Conservation (phyloP, 129 eudicot species). For the Saussurea involucrata region DNA sequence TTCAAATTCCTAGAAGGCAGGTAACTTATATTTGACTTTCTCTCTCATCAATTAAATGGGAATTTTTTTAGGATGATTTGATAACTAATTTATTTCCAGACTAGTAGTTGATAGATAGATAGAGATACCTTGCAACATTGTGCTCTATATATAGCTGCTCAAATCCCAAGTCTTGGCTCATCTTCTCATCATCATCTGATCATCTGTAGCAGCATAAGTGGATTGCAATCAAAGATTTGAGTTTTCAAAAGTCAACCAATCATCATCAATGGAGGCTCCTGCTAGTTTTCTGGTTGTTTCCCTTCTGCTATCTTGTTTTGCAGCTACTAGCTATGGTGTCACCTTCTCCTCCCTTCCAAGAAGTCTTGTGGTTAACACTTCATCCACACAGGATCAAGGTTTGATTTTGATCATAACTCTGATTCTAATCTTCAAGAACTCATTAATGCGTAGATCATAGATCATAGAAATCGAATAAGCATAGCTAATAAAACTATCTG, state of each 20-base stretch:
- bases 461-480: background rate
- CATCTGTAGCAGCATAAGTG: conserved; percentile 8
- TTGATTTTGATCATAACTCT: conserved; percentile 19
- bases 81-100: background rate
- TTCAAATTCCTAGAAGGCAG: conserved; percentile 19
- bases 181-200: conserved; percentile 26
- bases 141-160: conserved; percentile 26
- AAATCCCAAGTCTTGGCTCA: conserved; percentile 4
- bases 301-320: conserved; percentile 37
- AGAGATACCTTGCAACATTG: conserved; percentile 20
- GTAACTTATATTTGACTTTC: conserved; percentile 26
- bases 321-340: conserved; percentile 36
- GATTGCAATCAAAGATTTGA: conserved; percentile 5
- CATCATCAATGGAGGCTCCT: conserved; percentile 42
- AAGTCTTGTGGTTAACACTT: conserved; percentile 38
- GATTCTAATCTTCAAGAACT: background rate
- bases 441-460: background rate
- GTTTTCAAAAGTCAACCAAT: conserved; percentile 12
- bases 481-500: background rate
- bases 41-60: background rate
- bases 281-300: conserved; percentile 24
- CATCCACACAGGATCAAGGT: conserved; percentile 45
- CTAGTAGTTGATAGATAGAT: conserved; percentile 6
- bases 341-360: conserved; percentile 45
- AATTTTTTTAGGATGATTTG: background rate